A percentile compares a stretch with the other conserved stretches of the same genome.
These are phyloP conservation scores for Pochonia chlamydosporia DNA, from an alignment of 2,329 filamentous ascomycete species.

Conservation along the genomic window DNA sequence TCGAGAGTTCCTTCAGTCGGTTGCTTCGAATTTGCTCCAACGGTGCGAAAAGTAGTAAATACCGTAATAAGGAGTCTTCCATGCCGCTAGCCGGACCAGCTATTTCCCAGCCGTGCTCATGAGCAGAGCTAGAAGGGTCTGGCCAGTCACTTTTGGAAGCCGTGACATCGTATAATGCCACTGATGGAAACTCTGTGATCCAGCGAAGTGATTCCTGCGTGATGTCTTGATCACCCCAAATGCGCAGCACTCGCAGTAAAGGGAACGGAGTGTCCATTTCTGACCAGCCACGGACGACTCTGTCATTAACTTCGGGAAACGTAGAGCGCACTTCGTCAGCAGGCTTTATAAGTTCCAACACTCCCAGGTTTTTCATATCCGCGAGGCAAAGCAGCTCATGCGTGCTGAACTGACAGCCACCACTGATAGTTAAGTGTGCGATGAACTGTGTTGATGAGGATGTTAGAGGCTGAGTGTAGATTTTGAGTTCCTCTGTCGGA, in stretches of 20 bases:
- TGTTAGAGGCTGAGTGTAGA: conserved; percentile 32
- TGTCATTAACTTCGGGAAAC: conserved; percentile 37
- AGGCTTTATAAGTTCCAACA: conserved; percentile 40
- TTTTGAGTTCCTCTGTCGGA: conserved; percentile 25
- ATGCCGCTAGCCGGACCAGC: conserved; percentile 16
- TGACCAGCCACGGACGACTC: conserved; percentile 41
- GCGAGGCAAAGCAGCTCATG: conserved; percentile 35
- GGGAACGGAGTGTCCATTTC: conserved; percentile 37
- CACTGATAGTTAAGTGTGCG: conserved; percentile 34
- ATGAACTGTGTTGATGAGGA: conserved; percentile 32
- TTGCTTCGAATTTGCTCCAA: conserved; percentile 18
- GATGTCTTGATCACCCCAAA: conserved; percentile 35
- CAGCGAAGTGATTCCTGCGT: conserved; percentile 35
- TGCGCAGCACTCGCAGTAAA: conserved; percentile 37
- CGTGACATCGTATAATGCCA: conserved; percentile 39
- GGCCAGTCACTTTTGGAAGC: conserved; percentile 31
- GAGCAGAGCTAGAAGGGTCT: conserved; percentile 15
- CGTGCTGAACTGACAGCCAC: conserved; percentile 26
- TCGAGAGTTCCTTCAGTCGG: conserved; percentile 20
- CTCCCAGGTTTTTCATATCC: conserved; percentile 39
- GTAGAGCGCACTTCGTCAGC: conserved; percentile 17
- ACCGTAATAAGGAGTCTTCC: conserved; percentile 27
- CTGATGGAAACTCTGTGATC: conserved; percentile 35
- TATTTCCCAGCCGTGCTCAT: conserved; percentile 28
- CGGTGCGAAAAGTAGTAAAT: conserved; percentile 29